Conservation (phyloP, 352 stramenopile genomes). For the Ophiocytium majus region DNA sequence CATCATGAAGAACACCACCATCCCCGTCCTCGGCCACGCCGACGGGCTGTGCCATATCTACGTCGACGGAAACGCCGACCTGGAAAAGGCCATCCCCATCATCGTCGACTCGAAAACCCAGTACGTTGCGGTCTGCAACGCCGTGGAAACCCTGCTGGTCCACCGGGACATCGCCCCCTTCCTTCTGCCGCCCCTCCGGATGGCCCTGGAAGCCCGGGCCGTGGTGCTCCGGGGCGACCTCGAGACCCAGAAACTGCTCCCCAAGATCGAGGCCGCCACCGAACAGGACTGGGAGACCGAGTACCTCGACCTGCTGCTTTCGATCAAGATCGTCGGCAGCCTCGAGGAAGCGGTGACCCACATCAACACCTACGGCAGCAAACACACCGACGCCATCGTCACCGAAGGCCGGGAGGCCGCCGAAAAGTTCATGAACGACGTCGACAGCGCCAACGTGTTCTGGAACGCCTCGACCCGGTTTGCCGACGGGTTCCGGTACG, state of each 20-base stretch:
- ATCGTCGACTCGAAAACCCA: conserved; percentile 93
- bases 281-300: conserved; percentile 56
- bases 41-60: conserved; percentile 98
- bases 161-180: conserved; percentile 76
- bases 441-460: conserved; percentile 96
- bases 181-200: not conserved
- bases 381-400: conserved; percentile 96
- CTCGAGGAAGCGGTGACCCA: conserved; percentile 85
- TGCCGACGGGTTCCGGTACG: conserved; percentile 94
- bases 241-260: too few relatives aligned
- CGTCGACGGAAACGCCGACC: conserved; percentile 81
- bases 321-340: conserved; percentile 73
- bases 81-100: conserved; percentile 71
- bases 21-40: conserved; percentile 94
- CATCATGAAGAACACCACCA: conserved; percentile 88
- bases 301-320: conserved; percentile 35
- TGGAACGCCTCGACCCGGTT: conserved; percentile 94
- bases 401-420: conserved; percentile 80
- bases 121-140: conserved; percentile 96
- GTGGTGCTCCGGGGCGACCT: too few relatives aligned
- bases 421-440: conserved; percentile 67
- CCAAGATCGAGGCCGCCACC: too few relatives aligned
- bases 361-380: conserved; percentile 82
- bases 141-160: conserved; percentile 91
- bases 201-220: conserved; percentile 57